Conservation (phyloP, 2,329 filamentous ascomycete genomes). For the Cyanodermella asteris region DNA sequence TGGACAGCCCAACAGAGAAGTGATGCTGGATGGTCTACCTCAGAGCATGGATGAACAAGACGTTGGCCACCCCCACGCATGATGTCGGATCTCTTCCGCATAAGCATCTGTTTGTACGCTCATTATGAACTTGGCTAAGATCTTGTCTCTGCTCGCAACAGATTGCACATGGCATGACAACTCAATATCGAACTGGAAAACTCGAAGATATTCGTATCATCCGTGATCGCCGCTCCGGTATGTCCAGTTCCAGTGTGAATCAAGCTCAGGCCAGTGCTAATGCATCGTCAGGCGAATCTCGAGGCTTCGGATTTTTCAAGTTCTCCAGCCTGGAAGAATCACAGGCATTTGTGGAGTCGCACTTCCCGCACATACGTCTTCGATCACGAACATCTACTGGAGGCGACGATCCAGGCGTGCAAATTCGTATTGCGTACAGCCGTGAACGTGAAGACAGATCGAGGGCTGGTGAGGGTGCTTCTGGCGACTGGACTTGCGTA, state of each 20-base stretch:
- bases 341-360: conserved; percentile 29
- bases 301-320: conserved; percentile 34
- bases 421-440: conserved; percentile 30
- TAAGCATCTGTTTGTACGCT: conserved; percentile 7
- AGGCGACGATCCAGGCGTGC: conserved; percentile 19
- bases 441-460: conserved; percentile 29
- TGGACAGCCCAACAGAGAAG: conserved; percentile 22
- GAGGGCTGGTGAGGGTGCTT: conserved; percentile 18
- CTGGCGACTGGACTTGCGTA: conserved; percentile 35
- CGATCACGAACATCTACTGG: conserved; percentile 20
- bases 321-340: conserved; percentile 28
- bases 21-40: conserved; percentile 28
- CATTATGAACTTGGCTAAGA: conserved; percentile 17
- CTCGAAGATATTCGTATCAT: conserved; percentile 36
- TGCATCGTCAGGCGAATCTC: conserved; percentile 24
- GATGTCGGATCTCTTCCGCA: conserved; percentile 5
- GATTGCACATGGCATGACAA: conserved; percentile 12
- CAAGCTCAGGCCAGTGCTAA: conserved; percentile 7
- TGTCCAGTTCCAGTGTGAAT: conserved; percentile 5
- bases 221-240: conserved; percentile 35
- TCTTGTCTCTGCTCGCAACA: conserved; percentile 15
- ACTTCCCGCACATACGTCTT: conserved; percentile 28
- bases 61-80: conserved; percentile 20
- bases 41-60: conserved; percentile 28
- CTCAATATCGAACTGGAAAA: too few relatives aligned